A percentile compares a stretch with the other conserved stretches of the same genome.
phyloP scores from a whole-genome alignment of 2,329 filamentous ascomycete species.

The Aspergillus amoenus region DNA sequence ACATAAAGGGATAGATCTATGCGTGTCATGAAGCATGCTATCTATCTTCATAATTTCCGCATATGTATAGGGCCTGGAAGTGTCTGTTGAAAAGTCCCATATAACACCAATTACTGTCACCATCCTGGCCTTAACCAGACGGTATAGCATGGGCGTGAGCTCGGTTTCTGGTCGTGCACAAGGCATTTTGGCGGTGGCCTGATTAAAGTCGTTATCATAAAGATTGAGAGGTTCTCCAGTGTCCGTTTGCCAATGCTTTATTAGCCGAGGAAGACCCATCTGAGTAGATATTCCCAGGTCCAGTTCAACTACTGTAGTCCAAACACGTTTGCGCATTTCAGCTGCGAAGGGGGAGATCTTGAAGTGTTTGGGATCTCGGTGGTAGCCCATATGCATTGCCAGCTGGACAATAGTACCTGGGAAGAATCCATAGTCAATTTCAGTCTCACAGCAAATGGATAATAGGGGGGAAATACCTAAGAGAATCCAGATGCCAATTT shows the following conservation, averaged over 20 bases:
- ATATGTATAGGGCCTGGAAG: too few species aligned
- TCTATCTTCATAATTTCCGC: background rate
- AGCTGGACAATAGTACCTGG: slow-evolving; percentile 43
- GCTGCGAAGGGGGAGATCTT: slow-evolving; percentile 54
- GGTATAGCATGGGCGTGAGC: background rate
- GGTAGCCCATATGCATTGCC: slow-evolving; percentile 63
- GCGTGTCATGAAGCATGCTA: background rate
- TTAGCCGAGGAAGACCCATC: slow-evolving; percentile 61
- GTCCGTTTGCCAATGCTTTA: slow-evolving; percentile 58
- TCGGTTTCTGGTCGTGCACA: slow-evolving; percentile 45
- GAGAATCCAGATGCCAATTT: background rate
- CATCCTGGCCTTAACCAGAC: too few species aligned
- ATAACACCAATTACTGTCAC: too few species aligned
- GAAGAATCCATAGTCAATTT: too few species aligned
- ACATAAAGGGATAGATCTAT: too few species aligned
- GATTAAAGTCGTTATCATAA: slow-evolving; percentile 59
- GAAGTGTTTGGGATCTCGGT: slow-evolving; percentile 55
- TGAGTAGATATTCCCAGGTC: slow-evolving; percentile 62
- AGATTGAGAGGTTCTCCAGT: slow-evolving; percentile 57
- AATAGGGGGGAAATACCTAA: background rate
- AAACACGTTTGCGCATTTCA: slow-evolving; percentile 48
- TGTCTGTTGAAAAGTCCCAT: too few species aligned
- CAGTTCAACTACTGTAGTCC: slow-evolving; percentile 48
- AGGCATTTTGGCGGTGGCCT: slow-evolving; percentile 50
- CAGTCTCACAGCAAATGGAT: too few species aligned